Conservation (phyloP, 1,284 basidiomycete genomes). For the Cryptococcus sp. region DNA sequence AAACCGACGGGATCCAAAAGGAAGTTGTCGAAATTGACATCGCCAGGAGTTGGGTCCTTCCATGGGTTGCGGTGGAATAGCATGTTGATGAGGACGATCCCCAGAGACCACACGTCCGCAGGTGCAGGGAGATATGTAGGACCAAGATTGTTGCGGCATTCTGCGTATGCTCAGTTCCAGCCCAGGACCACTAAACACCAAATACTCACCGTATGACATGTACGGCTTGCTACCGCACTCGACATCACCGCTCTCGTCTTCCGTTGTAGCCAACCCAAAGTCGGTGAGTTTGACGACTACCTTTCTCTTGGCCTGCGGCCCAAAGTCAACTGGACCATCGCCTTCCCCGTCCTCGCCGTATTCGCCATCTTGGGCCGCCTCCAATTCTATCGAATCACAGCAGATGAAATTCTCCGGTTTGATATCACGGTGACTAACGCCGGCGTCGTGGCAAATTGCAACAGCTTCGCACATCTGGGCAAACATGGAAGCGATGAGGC, state of each 20-base stretch:
- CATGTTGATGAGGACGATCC: conserved; percentile 98
- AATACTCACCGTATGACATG: conserved; percentile 85
- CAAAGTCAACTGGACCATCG: conserved; percentile 36
- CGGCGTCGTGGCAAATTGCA: conserved; percentile 88
- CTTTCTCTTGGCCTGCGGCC: conserved; percentile 58
- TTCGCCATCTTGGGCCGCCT: conserved; percentile 46
- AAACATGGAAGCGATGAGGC: conserved; percentile 95
- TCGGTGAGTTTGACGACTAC: conserved; percentile 88
- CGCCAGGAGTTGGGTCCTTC: conserved; percentile 83
- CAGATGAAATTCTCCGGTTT: conserved; percentile 94
- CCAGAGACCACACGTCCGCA: conserved; percentile 98
- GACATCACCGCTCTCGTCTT: conserved; percentile 87
- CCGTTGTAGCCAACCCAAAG: conserved; percentile 92
- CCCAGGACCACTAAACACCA: conserved; percentile 18
- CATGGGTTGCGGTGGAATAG: conserved; percentile 98
- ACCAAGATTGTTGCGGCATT: conserved; percentile 95
- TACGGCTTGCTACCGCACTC: conserved; percentile 98
- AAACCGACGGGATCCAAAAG: conserved; percentile 77
- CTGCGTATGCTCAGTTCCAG: conserved; percentile 53
- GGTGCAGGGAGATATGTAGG: conserved; percentile 90
- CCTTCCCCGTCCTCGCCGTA: conserved; percentile 52
- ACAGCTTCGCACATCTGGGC: conserved; percentile 97
- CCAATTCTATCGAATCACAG: conserved; percentile 74
- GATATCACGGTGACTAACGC: conserved; percentile 94
- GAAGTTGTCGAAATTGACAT: conserved; percentile 78